Evolutionary conservation across 1,139 yeast species (phyloP), one percentile per base, ranked within the genome.

Genomic region (Diutina rugosa): DNA sequence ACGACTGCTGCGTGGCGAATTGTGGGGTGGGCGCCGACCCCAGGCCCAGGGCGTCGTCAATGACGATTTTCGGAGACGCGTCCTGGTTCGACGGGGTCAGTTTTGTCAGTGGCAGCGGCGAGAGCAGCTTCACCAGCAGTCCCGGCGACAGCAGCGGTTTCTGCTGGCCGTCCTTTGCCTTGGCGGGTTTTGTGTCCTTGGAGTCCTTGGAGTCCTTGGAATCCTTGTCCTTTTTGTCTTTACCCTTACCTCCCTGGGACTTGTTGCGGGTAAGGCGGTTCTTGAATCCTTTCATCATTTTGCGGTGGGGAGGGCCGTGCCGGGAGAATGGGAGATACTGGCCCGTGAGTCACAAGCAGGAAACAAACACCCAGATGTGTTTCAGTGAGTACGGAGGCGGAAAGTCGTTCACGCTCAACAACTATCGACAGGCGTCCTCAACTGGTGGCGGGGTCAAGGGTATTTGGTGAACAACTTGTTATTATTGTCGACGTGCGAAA

Each of bases 261-360:
- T 72, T 72, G 62, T 70, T 74, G 60, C 80, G 69, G 38, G 80
- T 72, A 64, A 76, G 79, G 63, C 79, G 72, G 59, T 76, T 76
- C 62, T 76, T 76, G 64, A 76, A 76, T 35, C 80, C 80, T 69
- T 76, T 76, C 80, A 76, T 76, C 80, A 76, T 76, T 57, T 71
- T 74, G 16, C 49, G 55, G 52, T 10, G 46, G 38, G 26, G 16
- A 14, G 30, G 28, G 26, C 49, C 10, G 12, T 6, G 46, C 46
- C 21, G 46, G 46, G 4, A n/a, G 26, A 21, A 45, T 18, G 46
- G 46, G n/a, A 16, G 30, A 6, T 21, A 46, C 30, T 4, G 49
- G 49, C 49, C n/a, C 49, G 49, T 14, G n/a, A n/a, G 49, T 35
- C 10, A 35, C 41, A 35, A 35, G 14, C 41, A 35, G 41, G 41